Conservation (phyloP, 2,329 filamentous ascomycete genomes). For the Monosporascus ibericus region DNA sequence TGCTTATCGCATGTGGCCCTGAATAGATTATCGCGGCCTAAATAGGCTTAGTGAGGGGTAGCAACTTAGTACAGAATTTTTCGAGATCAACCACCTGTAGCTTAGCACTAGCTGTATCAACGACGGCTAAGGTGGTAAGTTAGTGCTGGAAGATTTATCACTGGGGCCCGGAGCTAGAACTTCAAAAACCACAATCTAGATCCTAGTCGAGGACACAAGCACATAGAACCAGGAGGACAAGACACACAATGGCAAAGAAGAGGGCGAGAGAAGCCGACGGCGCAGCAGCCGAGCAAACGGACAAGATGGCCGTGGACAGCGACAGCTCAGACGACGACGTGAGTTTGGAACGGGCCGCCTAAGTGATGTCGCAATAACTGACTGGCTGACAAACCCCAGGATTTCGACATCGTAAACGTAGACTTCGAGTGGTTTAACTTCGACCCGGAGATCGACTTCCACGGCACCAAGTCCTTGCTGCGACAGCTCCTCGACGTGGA, state of each 20-base stretch:
- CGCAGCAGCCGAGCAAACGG: conserved; percentile 34
- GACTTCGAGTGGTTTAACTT: conserved; percentile 99
- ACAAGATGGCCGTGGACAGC: conserved; percentile 43
- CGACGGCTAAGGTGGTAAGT: not conserved
- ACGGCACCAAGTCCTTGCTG: conserved; percentile 83
- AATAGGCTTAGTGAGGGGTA: not conserved
- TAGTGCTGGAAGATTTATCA: not conserved
- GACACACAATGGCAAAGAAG: conserved; percentile 44
- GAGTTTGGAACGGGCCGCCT: conserved; percentile 11
- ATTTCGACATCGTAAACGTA: conserved; percentile 86
- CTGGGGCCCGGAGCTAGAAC: not conserved
- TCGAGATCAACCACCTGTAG: not conserved
- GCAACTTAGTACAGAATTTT: not conserved
- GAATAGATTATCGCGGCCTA: not conserved
- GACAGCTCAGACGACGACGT: conserved; percentile 49
- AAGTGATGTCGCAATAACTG: conserved; percentile 2
- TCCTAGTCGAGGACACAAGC: not conserved
- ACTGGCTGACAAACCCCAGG: conserved; percentile 41
- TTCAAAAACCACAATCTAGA: not conserved
- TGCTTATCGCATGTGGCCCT: not conserved
- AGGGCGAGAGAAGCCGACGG: conserved; percentile 41
- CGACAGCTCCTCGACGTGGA: conserved; percentile 92
- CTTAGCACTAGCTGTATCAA: not conserved
- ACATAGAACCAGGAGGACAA: not conserved
- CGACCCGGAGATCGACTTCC: conserved; percentile 82